A percentile compares a stretch with the other conserved stretches of the same genome.
phyloP scores from a whole-genome alignment of 345 rosid species.

The Combretum micranthum region DNA sequence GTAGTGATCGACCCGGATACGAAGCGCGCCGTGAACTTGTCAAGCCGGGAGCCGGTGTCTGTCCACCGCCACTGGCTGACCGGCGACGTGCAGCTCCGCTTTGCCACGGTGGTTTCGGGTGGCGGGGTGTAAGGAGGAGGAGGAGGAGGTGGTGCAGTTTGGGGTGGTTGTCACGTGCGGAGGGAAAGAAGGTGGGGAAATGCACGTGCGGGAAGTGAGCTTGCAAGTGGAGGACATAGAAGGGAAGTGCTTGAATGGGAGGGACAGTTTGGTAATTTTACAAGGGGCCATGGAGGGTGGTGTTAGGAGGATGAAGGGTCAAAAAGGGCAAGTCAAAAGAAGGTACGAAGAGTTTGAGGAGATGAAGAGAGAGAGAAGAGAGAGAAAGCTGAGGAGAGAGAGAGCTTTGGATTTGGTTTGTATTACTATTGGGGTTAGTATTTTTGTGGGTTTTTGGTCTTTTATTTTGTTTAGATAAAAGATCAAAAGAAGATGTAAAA shows the following conservation, averaged over 20 bases:
- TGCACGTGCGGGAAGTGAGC: constrained; percentile 66
- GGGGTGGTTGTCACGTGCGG: constrained; percentile 36
- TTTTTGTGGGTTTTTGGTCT: constrained; percentile 50
- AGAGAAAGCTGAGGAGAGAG: constrained; percentile 26
- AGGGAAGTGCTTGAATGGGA: constrained; percentile 59
- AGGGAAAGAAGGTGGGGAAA: constrained; percentile 48
- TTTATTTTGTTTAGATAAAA: constrained; percentile 34
- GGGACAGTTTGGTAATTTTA: constrained; percentile 58
- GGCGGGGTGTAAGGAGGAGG: constrained; percentile 10
- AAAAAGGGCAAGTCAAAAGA: constrained; percentile 26
- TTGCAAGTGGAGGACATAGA: constrained; percentile 73
- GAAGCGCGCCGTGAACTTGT: constrained; percentile 51
- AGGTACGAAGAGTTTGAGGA: constrained; percentile 35
- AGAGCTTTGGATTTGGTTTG: constrained; percentile 27
- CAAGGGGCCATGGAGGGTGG: constrained; percentile 32
- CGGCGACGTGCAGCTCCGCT: constrained; percentile 49
- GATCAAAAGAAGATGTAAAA: not conserved
- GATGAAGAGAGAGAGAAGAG: constrained; percentile 33
- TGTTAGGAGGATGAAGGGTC: constrained; percentile 22
- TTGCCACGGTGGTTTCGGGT: constrained; percentile 30
- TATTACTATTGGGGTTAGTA: constrained; percentile 30
- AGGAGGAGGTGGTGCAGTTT: constrained; percentile 33
- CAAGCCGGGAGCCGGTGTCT: constrained; percentile 45
- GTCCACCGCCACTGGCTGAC: constrained; percentile 70
- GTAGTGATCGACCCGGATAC: constrained; percentile 51